These are phyloP conservation scores for Phyllachora maydis DNA, from an alignment of 2,329 filamentous ascomycete genomes.

Conservation along the genomic window DNA sequence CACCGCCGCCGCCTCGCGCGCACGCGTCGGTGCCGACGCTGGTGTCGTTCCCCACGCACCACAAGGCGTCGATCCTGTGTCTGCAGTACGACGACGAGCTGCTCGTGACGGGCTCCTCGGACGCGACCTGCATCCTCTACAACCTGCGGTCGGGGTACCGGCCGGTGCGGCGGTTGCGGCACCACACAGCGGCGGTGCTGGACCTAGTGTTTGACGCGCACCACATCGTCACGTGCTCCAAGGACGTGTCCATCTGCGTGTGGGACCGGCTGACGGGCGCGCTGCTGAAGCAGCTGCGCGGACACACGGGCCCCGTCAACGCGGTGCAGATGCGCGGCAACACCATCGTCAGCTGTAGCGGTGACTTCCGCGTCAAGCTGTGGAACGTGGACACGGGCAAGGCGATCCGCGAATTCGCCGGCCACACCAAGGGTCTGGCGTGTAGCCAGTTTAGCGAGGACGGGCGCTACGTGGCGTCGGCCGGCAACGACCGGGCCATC, in stretches of 20 bases:
- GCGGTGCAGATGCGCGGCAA: constrained; percentile 89
- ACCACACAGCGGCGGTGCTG: constrained; percentile 74
- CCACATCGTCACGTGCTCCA: constrained; percentile 92
- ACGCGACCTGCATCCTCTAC: constrained; percentile 82
- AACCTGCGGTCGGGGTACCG: constrained; percentile 59
- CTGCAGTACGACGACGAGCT: constrained; percentile 87
- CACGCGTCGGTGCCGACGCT: constrained; percentile 27
- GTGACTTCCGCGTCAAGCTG: constrained; percentile 80
- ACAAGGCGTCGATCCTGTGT: constrained; percentile 85
- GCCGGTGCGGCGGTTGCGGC: constrained; percentile 56
- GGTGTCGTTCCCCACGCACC: constrained; percentile 43
- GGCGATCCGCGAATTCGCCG: constrained; percentile 74
- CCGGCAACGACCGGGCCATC: constrained; percentile 87
- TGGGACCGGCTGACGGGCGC: constrained; percentile 72
- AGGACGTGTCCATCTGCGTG: constrained; percentile 82
- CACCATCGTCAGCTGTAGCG: constrained; percentile 79
- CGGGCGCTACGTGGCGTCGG: constrained; percentile 78
- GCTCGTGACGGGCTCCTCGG: constrained; percentile 86
- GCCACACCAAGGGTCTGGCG: constrained; percentile 81
- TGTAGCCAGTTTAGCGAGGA: constrained; percentile 95
- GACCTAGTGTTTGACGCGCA: constrained; percentile 85
- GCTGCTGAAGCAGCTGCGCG: constrained; percentile 58
- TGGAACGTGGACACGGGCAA: constrained; percentile 87
- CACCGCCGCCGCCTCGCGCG: constrained; percentile 11
- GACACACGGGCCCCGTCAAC: constrained; percentile 85